phyloP scores from a whole-genome alignment of 2,329 filamentous ascomycete genomes.

The Exserohilum rostratum region DNA sequence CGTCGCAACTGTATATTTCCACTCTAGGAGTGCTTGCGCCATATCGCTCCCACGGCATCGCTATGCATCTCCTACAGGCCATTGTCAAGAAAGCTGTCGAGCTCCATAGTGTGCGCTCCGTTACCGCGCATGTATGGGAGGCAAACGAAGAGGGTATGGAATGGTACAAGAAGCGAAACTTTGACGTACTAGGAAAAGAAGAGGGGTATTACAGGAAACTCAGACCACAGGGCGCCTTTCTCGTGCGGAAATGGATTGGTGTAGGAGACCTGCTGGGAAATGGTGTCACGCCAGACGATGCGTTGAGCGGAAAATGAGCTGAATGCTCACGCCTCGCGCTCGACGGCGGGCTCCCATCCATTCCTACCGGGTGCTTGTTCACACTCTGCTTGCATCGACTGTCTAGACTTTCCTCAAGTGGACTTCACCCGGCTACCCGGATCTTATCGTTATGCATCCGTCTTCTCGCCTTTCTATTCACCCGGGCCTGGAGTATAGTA shows the following conservation, averaged over 20 bases:
- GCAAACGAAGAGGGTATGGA: constrained; percentile 64
- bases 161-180: constrained; percentile 67
- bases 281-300: constrained; percentile 1
- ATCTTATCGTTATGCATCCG: not conserved
- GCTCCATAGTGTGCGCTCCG: constrained; percentile 57
- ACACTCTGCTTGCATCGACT: not conserved
- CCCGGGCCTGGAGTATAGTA: constrained; percentile 13
- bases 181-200: constrained; percentile 58
- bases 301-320: constrained; percentile 5
- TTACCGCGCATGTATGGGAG: constrained; percentile 70
- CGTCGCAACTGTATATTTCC: constrained; percentile 63
- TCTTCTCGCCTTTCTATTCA: constrained; percentile 11
- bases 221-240: constrained; percentile 61
- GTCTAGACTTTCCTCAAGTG: not conserved
- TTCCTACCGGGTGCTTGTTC: not conserved
- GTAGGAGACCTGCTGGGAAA: constrained; percentile 40
- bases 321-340: not conserved
- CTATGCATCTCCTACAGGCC: constrained; percentile 58
- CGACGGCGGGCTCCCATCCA: not conserved
- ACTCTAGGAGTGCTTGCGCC: constrained; percentile 65
- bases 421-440: constrained; percentile 1
- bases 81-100: constrained; percentile 56
- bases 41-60: constrained; percentile 64
- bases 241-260: constrained; percentile 55
- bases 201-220: constrained; percentile 65